Base-by-base conservation (phyloP, 805 yeast genomes). In the Lipomyces mesembrius region DNA sequence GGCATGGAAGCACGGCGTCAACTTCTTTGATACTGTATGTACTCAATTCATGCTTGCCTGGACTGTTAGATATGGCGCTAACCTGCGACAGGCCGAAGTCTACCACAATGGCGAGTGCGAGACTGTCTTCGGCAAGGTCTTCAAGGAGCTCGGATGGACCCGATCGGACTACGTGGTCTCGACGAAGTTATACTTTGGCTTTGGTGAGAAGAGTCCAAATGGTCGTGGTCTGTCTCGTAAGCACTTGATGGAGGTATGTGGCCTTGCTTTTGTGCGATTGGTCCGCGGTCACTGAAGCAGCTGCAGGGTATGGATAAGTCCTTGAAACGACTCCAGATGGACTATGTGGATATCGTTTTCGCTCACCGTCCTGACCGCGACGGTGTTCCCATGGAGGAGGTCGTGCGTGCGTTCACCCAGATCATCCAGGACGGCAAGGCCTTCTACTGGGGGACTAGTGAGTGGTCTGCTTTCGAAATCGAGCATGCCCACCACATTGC, bases 401-500 rank as follows among this genome's bases (percentile, higher is more conserved):
- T 76, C 32, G 78, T 76, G 20, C 75, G 78, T 20, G 77, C 71
- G 12, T 76, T 76, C 70, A 76, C 75, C 43, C 75, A 76, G 66
- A 63, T 76, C 53, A 76, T 76, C 56, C 62, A 64, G 37, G 75
- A 74, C 54, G 78, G 78, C 55, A 75, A 76, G 67, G 78, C 78
- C 17, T 61, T 66, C 54, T 75, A 75, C 73, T 75, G 78, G 78
- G 78, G 77, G 2, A 75, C 78, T 2, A n/a, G n/a, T 11, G 76
- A 75, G 72, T 75, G 78, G 78, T 63, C 70, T 29, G 77, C 78
- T 17, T 75, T 65, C 54, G 77, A 75, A 63, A 76, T 75, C 62
- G 78, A 75, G 72, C 73, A 73, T 37, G 78, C 78, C 54, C 75
- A 75, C 51, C 78, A 75, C 60, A 73, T 75, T 57, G 78, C 78